phyloP scores from a whole-genome alignment of 805 yeast genomes.

The Metschnikowia peoriensis region DNA sequence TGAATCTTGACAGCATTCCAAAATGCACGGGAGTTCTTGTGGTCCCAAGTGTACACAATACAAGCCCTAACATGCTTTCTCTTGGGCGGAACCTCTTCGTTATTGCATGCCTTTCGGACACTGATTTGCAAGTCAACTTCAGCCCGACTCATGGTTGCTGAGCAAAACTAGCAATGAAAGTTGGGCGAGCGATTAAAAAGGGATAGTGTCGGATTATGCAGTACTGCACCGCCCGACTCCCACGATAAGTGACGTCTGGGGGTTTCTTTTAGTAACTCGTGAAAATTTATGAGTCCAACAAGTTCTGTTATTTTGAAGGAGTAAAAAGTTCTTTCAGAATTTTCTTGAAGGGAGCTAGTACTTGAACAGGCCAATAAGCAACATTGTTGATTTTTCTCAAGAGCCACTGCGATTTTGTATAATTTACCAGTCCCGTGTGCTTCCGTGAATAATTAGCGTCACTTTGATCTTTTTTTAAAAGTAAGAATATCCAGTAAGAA shows the following conservation, averaged over 20 bases:
- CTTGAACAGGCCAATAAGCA: too few species aligned
- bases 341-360: too few species aligned
- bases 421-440: too few species aligned
- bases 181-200: conserved; percentile 8
- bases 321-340: too few species aligned
- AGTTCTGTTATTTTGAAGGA: too few species aligned
- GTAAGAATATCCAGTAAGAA: too few species aligned
- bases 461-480: too few species aligned
- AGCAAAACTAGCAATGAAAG: neutral
- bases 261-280: neutral
- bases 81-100: conserved; percentile 90
- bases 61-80: conserved; percentile 95
- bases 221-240: neutral
- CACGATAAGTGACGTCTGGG: neutral
- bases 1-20: conserved; percentile 80
- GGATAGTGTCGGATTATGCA: neutral
- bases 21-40: conserved; percentile 75
- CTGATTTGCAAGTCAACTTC: conserved; percentile 49
- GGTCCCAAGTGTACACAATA: conserved; percentile 96
- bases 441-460: too few species aligned
- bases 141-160: conserved; percentile 40
- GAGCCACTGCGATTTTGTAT: too few species aligned
- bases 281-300: neutral
- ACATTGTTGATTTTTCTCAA: too few species aligned
- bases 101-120: conserved; percentile 79